Evolutionary conservation across 2,329 filamentous ascomycete species (phyloP).

Genomic region (Hypomyces perniciosus): DNA sequence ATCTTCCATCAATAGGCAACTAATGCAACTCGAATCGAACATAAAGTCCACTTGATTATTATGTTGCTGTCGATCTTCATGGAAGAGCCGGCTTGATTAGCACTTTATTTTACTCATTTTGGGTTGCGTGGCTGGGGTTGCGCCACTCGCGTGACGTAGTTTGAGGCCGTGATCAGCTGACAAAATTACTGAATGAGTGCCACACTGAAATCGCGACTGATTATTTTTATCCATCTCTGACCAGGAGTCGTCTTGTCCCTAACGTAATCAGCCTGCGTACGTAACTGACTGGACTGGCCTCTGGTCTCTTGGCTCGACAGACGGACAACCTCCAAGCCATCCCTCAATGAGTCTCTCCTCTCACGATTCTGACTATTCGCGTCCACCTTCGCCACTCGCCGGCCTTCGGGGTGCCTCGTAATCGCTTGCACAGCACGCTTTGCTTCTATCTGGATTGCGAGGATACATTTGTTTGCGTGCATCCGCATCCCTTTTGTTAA

Average conservation of each 20-base stretch:
- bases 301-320: conserved; percentile 3
- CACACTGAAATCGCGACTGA: not conserved
- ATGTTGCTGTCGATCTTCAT: too few species aligned
- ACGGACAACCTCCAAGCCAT: conserved; percentile 1
- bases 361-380: not conserved
- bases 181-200: not conserved
- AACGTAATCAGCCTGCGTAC: conserved; percentile 12
- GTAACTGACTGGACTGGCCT: conserved; percentile 8
- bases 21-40: too few species aligned
- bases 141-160: too few species aligned
- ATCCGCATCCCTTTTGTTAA: not conserved
- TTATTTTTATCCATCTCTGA: not conserved
- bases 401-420: not conserved
- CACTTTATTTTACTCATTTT: too few species aligned
- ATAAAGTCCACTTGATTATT: too few species aligned
- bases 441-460: not conserved
- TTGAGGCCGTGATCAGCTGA: not conserved
- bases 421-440: conserved; percentile 1
- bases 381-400: not conserved
- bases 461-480: not conserved
- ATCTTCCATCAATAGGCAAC: too few species aligned
- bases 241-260: not conserved
- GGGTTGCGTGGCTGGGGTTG: too few species aligned
- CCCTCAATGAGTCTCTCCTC: conserved; percentile 1
- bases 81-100: too few species aligned